Base-by-base conservation (phyloP, 331 rosid genomes). In the Saraca asoca region DNA sequence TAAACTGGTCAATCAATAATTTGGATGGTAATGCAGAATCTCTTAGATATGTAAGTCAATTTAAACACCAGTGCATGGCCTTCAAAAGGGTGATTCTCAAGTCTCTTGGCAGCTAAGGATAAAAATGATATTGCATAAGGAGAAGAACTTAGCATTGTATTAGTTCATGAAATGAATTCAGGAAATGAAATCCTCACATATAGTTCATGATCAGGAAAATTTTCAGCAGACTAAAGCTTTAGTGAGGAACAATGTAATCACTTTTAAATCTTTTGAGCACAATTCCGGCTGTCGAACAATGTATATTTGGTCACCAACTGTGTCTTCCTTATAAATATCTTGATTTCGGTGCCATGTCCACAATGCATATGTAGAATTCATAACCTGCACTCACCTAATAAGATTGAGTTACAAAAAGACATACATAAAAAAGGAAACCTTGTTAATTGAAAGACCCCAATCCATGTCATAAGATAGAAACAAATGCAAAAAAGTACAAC, bases 301-400 rank as follows among this genome's bases (percentile, higher is more conserved):
- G 85, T 87, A 89, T 72, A 89, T 87, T 76, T 87, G 89, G 75
- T 89, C 96, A 6, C 95, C 87, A 5, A 77, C 78, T 56, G 80
- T 79, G 42, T 85, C 75, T 43, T 80, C 85, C 73, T 85, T 82
- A 46, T 85, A 89, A 6, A 16, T 69, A 65, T 92, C 98, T 71
- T 89, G 93, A 76, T 92, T 92, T 58, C 95, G 76, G 11, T 92
- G 95, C 98, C 98, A 92, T 55, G 91, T 89, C 98, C 98, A 91
- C 49, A 89, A 74, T 12, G 98, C 89, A 66, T 82, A 81, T 4
- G 96, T 85, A 52, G 96, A 87, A 78, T 91, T 91, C 75, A 82
- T 64, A 52, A 87, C 88, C 98, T 91, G 84, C 80, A 73, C 57
- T 14, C 7, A 52, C 17, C 57, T 38, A 31, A 3, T 13, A 58